These are phyloP conservation scores for Phlyctochytrium arcticum DNA, from an alignment of 192 early-diverging fungal species.

Conservation along the genomic window DNA sequence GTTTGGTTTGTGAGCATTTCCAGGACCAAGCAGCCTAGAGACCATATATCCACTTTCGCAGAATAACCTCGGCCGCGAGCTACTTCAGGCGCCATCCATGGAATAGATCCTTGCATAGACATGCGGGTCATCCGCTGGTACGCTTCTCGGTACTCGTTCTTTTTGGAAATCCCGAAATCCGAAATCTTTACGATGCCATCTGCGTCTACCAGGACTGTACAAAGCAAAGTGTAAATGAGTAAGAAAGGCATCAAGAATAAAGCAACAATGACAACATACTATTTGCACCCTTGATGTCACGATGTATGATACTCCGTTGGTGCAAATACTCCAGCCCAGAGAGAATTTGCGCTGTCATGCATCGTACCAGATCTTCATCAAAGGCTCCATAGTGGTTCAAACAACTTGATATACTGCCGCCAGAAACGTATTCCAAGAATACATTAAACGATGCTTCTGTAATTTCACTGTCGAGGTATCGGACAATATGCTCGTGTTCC, in stretches of 20 bases:
- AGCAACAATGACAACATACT: constrained; percentile 40
- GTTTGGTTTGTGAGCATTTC: constrained; percentile 95
- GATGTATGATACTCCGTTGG: constrained; percentile 66
- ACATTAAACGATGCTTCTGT: constrained; percentile 76
- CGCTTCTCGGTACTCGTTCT: constrained; percentile 50
- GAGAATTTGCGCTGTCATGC: constrained; percentile 79
- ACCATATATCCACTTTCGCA: constrained; percentile 95
- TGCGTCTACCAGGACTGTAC: constrained; percentile 77
- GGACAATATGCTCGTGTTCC: constrained; percentile 90
- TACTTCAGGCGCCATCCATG: constrained; percentile 97
- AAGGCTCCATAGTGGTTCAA: constrained; percentile 83
- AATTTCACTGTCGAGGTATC: constrained; percentile 82
- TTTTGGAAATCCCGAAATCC: constrained; percentile 94
- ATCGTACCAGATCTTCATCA: constrained; percentile 76
- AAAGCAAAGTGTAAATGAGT: constrained; percentile 3
- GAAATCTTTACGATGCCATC: constrained; percentile 93
- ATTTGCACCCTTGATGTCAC: constrained; percentile 91
- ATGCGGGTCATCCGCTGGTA: constrained; percentile 53
- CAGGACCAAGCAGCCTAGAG: constrained; percentile 84
- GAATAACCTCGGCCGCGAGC: constrained; percentile 74
- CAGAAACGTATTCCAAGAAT: constrained; percentile 95
- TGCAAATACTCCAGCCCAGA: constrained; percentile 86
- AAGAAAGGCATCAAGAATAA: not conserved
- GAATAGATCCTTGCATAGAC: constrained; percentile 88
- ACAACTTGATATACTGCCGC: constrained; percentile 80